phyloP scores from a whole-genome alignment of 441 rosid genomes.

The Erodium trifolium region DNA sequence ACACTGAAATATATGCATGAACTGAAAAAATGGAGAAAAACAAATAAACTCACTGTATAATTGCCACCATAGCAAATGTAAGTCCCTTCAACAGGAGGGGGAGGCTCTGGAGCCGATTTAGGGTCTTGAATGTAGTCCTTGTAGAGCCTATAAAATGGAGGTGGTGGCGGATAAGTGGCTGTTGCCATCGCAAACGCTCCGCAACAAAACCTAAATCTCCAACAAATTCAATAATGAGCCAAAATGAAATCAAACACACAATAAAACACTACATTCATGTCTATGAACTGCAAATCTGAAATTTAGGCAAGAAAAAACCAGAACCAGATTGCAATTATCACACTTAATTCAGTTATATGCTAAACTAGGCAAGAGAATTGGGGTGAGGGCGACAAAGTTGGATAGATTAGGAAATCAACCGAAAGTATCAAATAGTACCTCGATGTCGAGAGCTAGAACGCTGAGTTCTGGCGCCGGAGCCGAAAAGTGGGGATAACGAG shows the following conservation, averaged over 20 bases:
- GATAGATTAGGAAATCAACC: background rate
- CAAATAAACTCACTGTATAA: slow-evolving; percentile 45
- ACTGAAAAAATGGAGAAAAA: background rate
- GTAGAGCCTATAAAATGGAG: slow-evolving; percentile 81
- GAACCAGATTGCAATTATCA: background rate
- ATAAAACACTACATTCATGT: background rate
- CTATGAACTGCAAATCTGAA: background rate
- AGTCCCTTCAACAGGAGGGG: slow-evolving; percentile 67
- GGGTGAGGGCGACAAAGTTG: background rate
- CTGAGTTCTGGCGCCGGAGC: background rate
- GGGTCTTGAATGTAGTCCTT: slow-evolving; percentile 64
- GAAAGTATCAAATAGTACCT: background rate
- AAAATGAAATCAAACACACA: background rate
- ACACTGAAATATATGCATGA: background rate
- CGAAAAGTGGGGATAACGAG: background rate
- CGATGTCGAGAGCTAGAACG: background rate
- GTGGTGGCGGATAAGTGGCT: slow-evolving; percentile 86
- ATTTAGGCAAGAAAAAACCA: background rate
- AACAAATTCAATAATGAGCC: background rate
- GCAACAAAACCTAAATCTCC: slow-evolving; percentile 4
- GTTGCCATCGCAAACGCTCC: slow-evolving; percentile 52
- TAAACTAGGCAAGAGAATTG: background rate
- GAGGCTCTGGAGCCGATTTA: slow-evolving; percentile 67
- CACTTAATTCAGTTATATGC: background rate
- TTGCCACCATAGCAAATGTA: slow-evolving; percentile 61